These are phyloP conservation scores for Auriscalpium orientale DNA, from an alignment of 768 basidiomycete genomes.

Conservation along the genomic window DNA sequence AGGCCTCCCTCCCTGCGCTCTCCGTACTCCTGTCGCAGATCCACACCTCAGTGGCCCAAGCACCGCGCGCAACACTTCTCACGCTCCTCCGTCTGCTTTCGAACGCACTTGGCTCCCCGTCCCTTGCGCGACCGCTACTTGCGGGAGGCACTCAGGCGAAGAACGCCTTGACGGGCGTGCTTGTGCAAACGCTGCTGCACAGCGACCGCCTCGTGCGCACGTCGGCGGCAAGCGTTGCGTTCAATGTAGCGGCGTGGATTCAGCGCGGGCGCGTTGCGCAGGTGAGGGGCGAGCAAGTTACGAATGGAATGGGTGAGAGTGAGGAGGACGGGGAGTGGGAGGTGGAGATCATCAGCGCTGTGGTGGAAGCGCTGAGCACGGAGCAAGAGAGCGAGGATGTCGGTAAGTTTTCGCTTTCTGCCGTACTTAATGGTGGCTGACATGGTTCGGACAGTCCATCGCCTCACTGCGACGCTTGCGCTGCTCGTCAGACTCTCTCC, in stretches of 20 bases:
- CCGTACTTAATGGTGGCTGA: neutral
- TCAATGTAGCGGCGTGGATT: conserved; percentile 62
- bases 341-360: conserved; percentile 72
- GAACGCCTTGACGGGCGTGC: conserved; percentile 38
- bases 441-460: conserved; percentile 52
- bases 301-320: conserved; percentile 28
- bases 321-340: conserved; percentile 77
- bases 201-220: conserved; percentile 60
- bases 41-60: conserved; percentile 16
- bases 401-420: conserved; percentile 38
- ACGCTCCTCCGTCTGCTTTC: conserved; percentile 61
- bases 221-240: conserved; percentile 76
- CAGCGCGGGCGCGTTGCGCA: conserved; percentile 53
- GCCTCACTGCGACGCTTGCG: conserved; percentile 71
- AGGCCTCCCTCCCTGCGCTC: conserved; percentile 38
- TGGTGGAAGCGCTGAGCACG: conserved; percentile 70
- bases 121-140: conserved; percentile 35
- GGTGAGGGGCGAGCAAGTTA: conserved; percentile 22
- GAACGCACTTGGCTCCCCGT: conserved; percentile 51
- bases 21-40: conserved; percentile 32
- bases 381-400: conserved; percentile 76
- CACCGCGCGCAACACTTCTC: conserved; percentile 44
- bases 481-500: conserved; percentile 74
- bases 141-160: conserved; percentile 23
- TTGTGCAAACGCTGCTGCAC: conserved; percentile 65